Evolutionary conservation across 1,284 basidiomycete genomes (phyloP).

Genomic region (Cystobasidium pallidum): DNA sequence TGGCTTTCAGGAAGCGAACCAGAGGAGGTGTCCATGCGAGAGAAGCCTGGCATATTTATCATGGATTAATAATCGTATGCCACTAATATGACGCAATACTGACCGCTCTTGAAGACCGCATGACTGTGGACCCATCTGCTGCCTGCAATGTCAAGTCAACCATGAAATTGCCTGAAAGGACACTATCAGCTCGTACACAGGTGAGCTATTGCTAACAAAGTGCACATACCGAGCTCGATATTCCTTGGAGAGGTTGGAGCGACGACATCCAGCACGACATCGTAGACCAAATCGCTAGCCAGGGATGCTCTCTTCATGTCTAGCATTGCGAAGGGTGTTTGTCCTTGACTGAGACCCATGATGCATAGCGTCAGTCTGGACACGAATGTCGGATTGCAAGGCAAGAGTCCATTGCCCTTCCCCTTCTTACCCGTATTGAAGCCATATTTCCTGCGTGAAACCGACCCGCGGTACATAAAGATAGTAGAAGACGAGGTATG

Average conservation of each 20-base stretch:
- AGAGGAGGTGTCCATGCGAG: constrained; percentile 36
- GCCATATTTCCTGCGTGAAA: constrained; percentile 32
- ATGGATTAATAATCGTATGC: background rate
- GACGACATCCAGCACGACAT: constrained; percentile 44
- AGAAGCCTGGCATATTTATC: constrained; percentile 8
- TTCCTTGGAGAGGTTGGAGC: constrained; percentile 42
- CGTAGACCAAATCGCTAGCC: constrained; percentile 41
- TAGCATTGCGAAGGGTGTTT: constrained; percentile 46
- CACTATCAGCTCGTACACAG: background rate
- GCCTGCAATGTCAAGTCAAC: constrained; percentile 41
- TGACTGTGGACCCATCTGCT: constrained; percentile 30
- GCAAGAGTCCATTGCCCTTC: no score
- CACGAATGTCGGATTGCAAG: no score
- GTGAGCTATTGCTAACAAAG: background rate
- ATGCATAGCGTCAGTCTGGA: background rate
- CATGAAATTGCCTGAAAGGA: constrained; percentile 47
- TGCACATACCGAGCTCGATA: constrained; percentile 43
- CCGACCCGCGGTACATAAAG: constrained; percentile 37
- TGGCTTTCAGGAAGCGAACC: constrained; percentile 26
- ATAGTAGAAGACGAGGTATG: constrained; percentile 43
- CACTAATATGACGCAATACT: background rate
- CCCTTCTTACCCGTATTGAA: constrained; percentile 41
- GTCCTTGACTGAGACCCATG: constrained; percentile 17
- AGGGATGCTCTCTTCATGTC: constrained; percentile 42
- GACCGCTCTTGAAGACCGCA: constrained; percentile 39